Evolutionary conservation across 164 flowering plant species (phyloP).

Genomic region (Liriodendron chinense): DNA sequence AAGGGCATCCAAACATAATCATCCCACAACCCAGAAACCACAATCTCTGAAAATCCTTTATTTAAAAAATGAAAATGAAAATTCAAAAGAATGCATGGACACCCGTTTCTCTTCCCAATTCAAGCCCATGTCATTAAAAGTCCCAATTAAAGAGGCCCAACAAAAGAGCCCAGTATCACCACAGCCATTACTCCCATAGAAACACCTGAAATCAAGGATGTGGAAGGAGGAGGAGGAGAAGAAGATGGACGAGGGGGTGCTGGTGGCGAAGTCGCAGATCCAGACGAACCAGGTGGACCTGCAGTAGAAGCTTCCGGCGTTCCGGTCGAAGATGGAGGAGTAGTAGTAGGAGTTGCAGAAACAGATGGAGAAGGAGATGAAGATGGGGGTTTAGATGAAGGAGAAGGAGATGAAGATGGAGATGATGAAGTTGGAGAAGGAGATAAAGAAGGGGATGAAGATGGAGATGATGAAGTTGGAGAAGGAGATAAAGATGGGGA

Average conservation of each 20-base stretch:
- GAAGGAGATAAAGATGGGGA: background rate
- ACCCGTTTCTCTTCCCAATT: background rate
- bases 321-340: background rate
- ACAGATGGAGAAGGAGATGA: background rate
- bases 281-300: background rate
- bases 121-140: background rate
- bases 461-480: background rate
- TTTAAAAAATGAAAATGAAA: background rate
- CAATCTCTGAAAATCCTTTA: background rate
- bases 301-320: background rate
- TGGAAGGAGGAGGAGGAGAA: background rate
- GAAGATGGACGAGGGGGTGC: background rate
- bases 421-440: background rate
- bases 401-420: background rate
- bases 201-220: conserved; percentile 1
- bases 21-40: background rate
- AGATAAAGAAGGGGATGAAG: background rate
- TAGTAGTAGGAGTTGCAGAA: background rate
- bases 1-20: background rate
- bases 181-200: background rate
- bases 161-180: background rate
- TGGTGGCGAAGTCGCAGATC: background rate
- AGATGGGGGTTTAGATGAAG: background rate
- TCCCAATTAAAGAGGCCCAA: background rate
- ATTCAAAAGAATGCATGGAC: background rate